A percentile compares a stretch with the other conserved stretches of the same genome.
These are phyloP conservation scores for Chlamydomonas urium DNA, from an alignment of 139 green algal species.

Conservation along the genomic window DNA sequence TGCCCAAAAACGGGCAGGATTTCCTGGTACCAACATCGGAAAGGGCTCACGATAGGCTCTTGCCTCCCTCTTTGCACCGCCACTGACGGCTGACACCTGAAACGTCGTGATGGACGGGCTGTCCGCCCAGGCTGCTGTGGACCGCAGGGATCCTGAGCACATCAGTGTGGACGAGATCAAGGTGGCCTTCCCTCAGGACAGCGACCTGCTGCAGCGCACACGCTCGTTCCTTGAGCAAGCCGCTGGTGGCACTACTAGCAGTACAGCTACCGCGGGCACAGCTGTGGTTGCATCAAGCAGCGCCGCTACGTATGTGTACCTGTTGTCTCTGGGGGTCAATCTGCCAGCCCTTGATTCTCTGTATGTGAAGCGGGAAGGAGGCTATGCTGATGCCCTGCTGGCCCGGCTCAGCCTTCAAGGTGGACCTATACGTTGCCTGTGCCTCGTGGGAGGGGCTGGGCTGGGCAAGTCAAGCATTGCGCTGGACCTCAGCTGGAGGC, in stretches of 20 bases:
- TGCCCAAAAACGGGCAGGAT: too few relatives aligned
- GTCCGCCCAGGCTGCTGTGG: slow-evolving; percentile 5
- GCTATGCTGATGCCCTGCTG: slow-evolving; percentile 2
- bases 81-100: too few relatives aligned
- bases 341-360: neutral
- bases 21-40: too few relatives aligned
- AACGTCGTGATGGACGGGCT: too few relatives aligned
- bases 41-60: too few relatives aligned
- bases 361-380: neutral
- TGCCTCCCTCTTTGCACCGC: too few relatives aligned
- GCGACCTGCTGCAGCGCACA: neutral
- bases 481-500: slow-evolving; percentile 12
- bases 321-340: too few relatives aligned
- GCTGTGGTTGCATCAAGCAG: too few relatives aligned
- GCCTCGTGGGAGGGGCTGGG: slow-evolving; percentile 17
- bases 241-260: too few relatives aligned
- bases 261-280: too few relatives aligned
- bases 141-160: neutral
- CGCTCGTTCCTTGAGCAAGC: too few relatives aligned
- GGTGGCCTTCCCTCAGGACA: neutral
- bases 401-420: neutral
- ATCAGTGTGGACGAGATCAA: slow-evolving; percentile 23
- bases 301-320: too few relatives aligned
- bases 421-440: neutral
- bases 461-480: slow-evolving; percentile 28